Percentiles rank a stretch among this genome's conserved stretches.
phyloP scores from a whole-genome alignment of 345 rosid species.

The Arabidopsis thaliana region TAIR10.1 NC_003074.8:17511501-17512000 shows the following conservation, averaged over 20 bases:
- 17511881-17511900: neutral
- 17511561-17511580: slow-evolving; percentile 80
- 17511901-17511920: too few relatives aligned
- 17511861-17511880: neutral
- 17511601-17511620: slow-evolving; percentile 44
- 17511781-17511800: neutral
- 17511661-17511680: slow-evolving; percentile 5
- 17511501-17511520: slow-evolving; percentile 26
- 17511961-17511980: too few relatives aligned
- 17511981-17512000: too few relatives aligned
- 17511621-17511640: neutral
- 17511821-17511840: neutral
- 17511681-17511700: slow-evolving; percentile 7
- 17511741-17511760: slow-evolving; percentile 4
- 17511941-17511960: too few relatives aligned
- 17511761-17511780: neutral
- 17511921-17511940: too few relatives aligned
- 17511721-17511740: slow-evolving; percentile 13
- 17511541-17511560: slow-evolving; percentile 74
- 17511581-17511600: slow-evolving; percentile 61
- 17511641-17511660: neutral
- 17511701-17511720: slow-evolving; percentile 8
- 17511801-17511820: neutral
- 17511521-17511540: slow-evolving; percentile 50
- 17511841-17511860: neutral